Evolutionary conservation across 345 rosid genomes (phyloP), one percentile per base, ranked within the genome.

Genomic region (Eucalyptus polyanthemos): DNA sequence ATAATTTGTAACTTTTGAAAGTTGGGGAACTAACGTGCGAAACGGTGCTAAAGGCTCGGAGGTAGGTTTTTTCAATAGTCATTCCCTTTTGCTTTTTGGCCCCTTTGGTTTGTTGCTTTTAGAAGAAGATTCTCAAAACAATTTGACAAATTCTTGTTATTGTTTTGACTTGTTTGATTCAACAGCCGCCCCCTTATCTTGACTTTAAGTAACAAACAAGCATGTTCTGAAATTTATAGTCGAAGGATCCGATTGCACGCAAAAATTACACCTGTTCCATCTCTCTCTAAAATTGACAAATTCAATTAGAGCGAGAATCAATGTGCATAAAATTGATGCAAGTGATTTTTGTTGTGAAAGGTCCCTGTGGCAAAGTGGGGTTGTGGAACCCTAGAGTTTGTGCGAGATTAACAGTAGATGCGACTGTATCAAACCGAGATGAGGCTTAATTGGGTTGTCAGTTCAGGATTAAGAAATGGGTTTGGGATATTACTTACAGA

Each of bases 271-370:
- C 44, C 1, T 19, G 7, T 17, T 34, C 4, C 1, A 0, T 72
- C 44, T 72, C n/a, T n/a, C 81, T 72, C 81, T 19, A 9, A 17
- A 17, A 34, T 37, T 69, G 0, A 16, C 22, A 16, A 31, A 67
- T 67, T 16, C 34, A 65, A 65, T 67, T 9, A 69, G 42, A 69
- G 80, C 4, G 7, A 16, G 24, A 31, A 69, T 69, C 42, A 16
- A 69, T 14, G 80, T 31, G 42, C 80, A 69, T 5, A 31, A 16
- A 11, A 69, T 69, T 3, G 7, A 69, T 1, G 4, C 2, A 2
- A 69, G 80, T 34, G 22, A 69, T 31, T 31, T 17, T 4, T 0
- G 1, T 0, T 34, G 7, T 7, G 0, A 17, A 0, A 34, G 24
- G 7, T 7, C 42, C 80, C 34, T 11, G 42, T 16, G 42, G 42